These are phyloP conservation scores for Teratosphaeria viscida DNA, from an alignment of 2,329 filamentous ascomycete genomes.

Conservation along the genomic window DNA sequence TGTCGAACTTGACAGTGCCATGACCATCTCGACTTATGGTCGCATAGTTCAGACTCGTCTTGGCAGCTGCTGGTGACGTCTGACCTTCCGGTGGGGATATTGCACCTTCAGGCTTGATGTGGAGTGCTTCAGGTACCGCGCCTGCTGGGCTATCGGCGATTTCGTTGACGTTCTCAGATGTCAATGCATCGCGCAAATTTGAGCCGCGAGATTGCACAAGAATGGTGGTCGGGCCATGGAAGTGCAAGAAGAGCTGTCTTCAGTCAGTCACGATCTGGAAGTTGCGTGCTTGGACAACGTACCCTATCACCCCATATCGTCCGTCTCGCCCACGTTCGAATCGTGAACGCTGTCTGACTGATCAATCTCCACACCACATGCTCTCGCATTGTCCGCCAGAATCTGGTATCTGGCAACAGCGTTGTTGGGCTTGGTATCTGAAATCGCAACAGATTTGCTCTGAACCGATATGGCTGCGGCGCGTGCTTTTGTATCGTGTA, in stretches of 20 bases:
- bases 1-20: slow-evolving; percentile 22
- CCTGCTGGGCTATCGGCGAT: slow-evolving; percentile 76
- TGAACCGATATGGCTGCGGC: slow-evolving; percentile 79
- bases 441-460: slow-evolving; percentile 61
- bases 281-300: slow-evolving; percentile 16
- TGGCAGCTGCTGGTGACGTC: slow-evolving; percentile 8
- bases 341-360: slow-evolving; percentile 51
- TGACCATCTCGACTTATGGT: slow-evolving; percentile 20
- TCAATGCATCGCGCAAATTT: slow-evolving; percentile 66
- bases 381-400: slow-evolving; percentile 61
- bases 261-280: slow-evolving; percentile 1
- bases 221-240: slow-evolving; percentile 75
- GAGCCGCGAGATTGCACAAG: slow-evolving; percentile 81
- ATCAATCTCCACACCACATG: slow-evolving; percentile 63
- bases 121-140: slow-evolving; percentile 48
- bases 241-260: slow-evolving; percentile 66
- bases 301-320: slow-evolving; percentile 87
- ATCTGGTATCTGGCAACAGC: slow-evolving; percentile 59
- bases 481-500: slow-evolving; percentile 67
- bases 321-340: slow-evolving; percentile 67
- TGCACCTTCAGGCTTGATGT: slow-evolving; percentile 21
- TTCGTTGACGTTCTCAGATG: slow-evolving; percentile 72
- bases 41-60: slow-evolving; percentile 25
- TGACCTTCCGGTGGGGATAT: slow-evolving; percentile 10
- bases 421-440: slow-evolving; percentile 62